Conservation (phyloP, 345 rosid genomes). For the Populus pruinosa region DNA sequence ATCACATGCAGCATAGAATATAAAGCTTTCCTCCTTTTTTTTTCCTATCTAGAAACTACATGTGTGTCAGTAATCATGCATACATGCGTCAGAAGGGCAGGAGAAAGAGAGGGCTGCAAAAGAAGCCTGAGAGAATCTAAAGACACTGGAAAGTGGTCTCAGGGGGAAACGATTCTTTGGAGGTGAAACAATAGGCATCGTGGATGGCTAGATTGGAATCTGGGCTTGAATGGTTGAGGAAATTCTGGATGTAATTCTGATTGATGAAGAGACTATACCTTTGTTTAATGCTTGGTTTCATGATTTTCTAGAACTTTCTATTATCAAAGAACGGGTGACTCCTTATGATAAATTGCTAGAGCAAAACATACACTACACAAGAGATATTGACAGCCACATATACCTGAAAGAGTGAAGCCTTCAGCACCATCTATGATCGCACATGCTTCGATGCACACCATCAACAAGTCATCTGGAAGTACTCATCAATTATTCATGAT, state of each 20-base stretch:
- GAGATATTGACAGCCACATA: slow-evolving; percentile 3
- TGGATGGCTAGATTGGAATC: no score
- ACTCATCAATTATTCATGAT: background rate
- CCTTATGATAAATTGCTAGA: slow-evolving; percentile 26
- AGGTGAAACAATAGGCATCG: no score
- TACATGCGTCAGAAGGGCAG: slow-evolving; percentile 15
- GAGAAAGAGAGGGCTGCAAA: slow-evolving; percentile 19
- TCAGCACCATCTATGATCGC: background rate
- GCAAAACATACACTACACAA: slow-evolving; percentile 23
- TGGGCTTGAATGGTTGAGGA: no score
- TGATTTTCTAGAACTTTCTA: slow-evolving; percentile 21
- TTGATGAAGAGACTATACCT: slow-evolving; percentile 7
- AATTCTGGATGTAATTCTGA: no score
- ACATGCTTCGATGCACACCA: background rate
- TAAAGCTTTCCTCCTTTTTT: no score
- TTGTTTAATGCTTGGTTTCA: slow-evolving; percentile 21
- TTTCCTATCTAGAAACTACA: no score
- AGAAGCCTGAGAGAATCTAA: slow-evolving; percentile 29
- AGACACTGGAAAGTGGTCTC: background rate
- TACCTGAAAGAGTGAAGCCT: background rate
- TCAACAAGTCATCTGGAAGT: background rate
- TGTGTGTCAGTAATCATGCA: slow-evolving; percentile 18
- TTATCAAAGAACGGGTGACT: slow-evolving; percentile 27
- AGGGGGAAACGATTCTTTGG: no score
- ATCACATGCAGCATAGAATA: no score